These are phyloP conservation scores for Giardia muris DNA, from an alignment of 208 protist genomes.

Conservation along the genomic window DNA sequence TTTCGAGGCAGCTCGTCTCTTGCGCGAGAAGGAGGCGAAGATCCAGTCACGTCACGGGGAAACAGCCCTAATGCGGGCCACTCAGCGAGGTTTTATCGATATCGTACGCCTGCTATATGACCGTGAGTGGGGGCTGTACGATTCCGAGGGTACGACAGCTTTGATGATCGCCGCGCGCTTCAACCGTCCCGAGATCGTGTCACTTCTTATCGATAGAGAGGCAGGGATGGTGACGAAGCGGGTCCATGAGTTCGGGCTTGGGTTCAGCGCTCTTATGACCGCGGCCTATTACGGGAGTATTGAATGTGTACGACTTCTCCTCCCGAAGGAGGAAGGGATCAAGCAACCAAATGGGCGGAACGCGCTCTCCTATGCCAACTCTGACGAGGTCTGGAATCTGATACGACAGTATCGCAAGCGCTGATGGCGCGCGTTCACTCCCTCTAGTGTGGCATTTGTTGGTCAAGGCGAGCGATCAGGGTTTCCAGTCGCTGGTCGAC, in stretches of 20 bases:
- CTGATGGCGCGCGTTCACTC: too few relatives aligned
- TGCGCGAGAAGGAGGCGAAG: neutral
- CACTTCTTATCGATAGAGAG: neutral
- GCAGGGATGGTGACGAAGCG: neutral
- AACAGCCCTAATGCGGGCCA: neutral
- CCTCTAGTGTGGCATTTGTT: too few relatives aligned
- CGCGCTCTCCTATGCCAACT: neutral
- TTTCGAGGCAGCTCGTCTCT: neutral
- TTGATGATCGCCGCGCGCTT: neutral
- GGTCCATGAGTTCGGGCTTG: neutral
- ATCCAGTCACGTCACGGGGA: neutral
- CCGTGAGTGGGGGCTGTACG: neutral
- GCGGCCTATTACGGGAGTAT: neutral
- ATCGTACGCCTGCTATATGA: neutral
- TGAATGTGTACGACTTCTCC: neutral
- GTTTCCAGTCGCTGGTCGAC: too few relatives aligned
- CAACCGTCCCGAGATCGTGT: neutral
- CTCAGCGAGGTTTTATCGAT: neutral
- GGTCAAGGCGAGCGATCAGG: too few relatives aligned
- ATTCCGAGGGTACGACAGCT: neutral
- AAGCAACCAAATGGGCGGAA: neutral
- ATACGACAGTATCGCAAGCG: neutral
- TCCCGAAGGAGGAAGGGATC: neutral
- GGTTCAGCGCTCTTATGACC: neutral
- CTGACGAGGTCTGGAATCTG: neutral